Evolutionary conservation across 805 yeast species (phyloP), one percentile per base, ranked within the genome.

Genomic region (Yarrowia yakushimensis): DNA sequence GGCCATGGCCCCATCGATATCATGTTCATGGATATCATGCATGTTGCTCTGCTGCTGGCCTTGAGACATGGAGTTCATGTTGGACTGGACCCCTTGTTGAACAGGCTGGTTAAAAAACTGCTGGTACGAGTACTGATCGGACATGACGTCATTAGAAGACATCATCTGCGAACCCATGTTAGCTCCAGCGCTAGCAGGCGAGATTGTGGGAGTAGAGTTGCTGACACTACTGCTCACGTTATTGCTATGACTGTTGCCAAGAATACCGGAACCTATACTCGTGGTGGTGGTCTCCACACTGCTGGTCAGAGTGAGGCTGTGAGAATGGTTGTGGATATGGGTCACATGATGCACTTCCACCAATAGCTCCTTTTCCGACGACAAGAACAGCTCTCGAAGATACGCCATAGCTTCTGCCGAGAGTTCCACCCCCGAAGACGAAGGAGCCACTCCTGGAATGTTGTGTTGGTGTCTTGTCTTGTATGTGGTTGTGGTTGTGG

Each of bases 241-340:
- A 13, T n/a, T 39, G 1, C 42, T 12, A n/a, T 20, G 23, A 37
- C 43, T 39, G 42, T 37, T 37, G 9, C 45, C 45, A 5, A 41
- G 45, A 10, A 23, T 41, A 4, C 45, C 45, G 2, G 28, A 17
- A 10, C 55, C 55, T 22, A 33, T 31, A 36, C 43, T 52, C 25
- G 31, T 8, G 18, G 43, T 13, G 9, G 36, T 3, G 13, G 36
- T 46, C 37, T 46, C 54, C 54, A 30, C 20, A 20, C 37, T 46
- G n/a, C 25, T 17, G 33, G 10, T 34, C 25, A 52, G 42, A 7
- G 63, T 62, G 18, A 46, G 20, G 31, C 43, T 17, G 18, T 63
- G 63, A 43, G 67, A 76, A 17, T 82, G 69, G 0, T 62, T 63
- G 2, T 50, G 31, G 2, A 85, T 67, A 9, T 75, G 75, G 0